These are phyloP conservation scores for Acmispon strigosus DNA, from an alignment of 306 rosid genomes.

Conservation along the genomic window DNA sequence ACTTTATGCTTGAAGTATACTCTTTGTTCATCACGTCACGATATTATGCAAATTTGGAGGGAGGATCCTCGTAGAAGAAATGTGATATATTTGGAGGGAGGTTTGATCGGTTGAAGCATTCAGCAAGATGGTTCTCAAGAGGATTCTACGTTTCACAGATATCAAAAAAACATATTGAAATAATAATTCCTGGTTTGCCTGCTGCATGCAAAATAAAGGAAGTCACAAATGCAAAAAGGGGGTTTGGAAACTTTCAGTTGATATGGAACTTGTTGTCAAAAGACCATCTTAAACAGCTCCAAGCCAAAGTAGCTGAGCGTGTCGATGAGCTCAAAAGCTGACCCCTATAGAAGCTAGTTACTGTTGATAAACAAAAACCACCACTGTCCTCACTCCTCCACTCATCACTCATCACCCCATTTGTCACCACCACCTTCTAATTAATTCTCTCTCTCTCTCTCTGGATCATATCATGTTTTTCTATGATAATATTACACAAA, in stretches of 20 bases:
- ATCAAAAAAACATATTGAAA: too few species aligned
- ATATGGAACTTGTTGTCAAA: conserved; percentile 48
- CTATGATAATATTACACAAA: conserved; percentile 12
- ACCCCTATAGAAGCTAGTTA: conserved; percentile 16
- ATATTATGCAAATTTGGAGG: too few species aligned
- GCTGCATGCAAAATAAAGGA: conserved; percentile 53
- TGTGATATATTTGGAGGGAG: too few species aligned
- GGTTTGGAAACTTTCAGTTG: conserved; percentile 49
- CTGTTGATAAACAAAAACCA: conserved; percentile 36
- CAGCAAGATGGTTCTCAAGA: too few species aligned
- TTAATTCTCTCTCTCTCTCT: conserved; percentile 36
- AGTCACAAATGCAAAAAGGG: conserved; percentile 26
- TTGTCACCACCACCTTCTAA: conserved; percentile 45
- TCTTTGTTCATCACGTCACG: too few species aligned
- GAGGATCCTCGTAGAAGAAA: too few species aligned
- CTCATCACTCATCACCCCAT: conserved; percentile 44
- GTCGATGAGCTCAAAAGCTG: conserved; percentile 71
- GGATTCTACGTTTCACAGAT: too few species aligned
- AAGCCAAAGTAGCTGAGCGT: conserved; percentile 82
- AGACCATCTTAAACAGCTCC: conserved; percentile 30
- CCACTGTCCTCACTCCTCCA: conserved; percentile 8
- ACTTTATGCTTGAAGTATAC: too few species aligned
- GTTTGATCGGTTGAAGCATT: too few species aligned
- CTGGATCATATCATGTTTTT: conserved; percentile 37
- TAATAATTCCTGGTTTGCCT: too few species aligned